phyloP scores from a whole-genome alignment of 2,329 filamentous ascomycete genomes.

The Lomentospora prolificans region DNA sequence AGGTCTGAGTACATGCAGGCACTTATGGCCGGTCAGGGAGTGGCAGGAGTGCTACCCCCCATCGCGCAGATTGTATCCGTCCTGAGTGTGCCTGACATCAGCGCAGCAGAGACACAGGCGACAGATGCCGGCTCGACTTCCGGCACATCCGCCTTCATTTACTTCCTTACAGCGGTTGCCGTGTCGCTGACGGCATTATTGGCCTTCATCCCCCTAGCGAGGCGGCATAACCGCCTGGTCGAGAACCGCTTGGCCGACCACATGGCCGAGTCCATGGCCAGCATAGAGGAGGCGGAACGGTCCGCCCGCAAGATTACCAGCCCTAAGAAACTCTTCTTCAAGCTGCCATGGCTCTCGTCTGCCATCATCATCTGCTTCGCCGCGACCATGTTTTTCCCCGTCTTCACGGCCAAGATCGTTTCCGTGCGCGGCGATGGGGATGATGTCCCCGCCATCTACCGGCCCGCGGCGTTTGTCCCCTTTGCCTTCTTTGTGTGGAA shows the following conservation, averaged over 20 bases:
- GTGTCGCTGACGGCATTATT: conserved; percentile 62
- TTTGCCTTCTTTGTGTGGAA: conserved; percentile 93
- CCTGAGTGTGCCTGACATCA: conserved; percentile 47
- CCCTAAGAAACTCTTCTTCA: conserved; percentile 59
- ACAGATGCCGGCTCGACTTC: conserved; percentile 14
- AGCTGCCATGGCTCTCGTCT: conserved; percentile 69
- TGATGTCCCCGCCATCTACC: conserved; percentile 48
- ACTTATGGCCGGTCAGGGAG: conserved; percentile 88
- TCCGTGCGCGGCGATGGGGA: conserved; percentile 28
- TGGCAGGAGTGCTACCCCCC: conserved; percentile 83
- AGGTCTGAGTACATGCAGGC: conserved; percentile 86
- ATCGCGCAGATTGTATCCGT: conserved; percentile 81
- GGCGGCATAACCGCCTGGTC: conserved; percentile 44
- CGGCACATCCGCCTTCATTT: conserved; percentile 71
- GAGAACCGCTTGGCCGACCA: conserved; percentile 37
- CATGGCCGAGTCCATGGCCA: conserved; percentile 39
- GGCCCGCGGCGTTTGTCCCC: conserved; percentile 73
- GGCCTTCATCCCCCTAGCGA: conserved; percentile 65
- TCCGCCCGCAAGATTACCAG: conserved; percentile 37
- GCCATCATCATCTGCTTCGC: conserved; percentile 73
- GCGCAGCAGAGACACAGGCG: conserved; percentile 21
- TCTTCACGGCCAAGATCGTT: conserved; percentile 65
- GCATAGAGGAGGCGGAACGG: conserved; percentile 43
- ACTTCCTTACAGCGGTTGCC: conserved; percentile 78
- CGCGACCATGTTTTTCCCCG: conserved; percentile 88